phyloP scores from a whole-genome alignment of 208 protist species.

The Hexamita inflata region DNA sequence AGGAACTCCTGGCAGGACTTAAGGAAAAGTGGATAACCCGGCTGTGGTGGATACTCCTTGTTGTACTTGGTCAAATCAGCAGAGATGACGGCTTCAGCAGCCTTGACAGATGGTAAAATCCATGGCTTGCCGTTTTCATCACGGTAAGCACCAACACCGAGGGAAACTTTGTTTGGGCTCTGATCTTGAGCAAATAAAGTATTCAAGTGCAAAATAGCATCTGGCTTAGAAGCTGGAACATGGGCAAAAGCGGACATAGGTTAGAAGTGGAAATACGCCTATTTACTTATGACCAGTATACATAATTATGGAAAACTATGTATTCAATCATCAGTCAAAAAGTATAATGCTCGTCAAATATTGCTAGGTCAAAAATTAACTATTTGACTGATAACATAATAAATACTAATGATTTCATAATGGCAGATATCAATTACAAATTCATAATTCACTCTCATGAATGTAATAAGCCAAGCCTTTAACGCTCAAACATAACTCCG shows the following conservation, averaged over 20 bases:
- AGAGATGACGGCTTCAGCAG: constrained; percentile 41
- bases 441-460: no score
- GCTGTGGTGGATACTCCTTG: constrained; percentile 39
- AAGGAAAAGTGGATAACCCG: constrained; percentile 29
- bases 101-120: constrained; percentile 42
- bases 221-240: constrained; percentile 45
- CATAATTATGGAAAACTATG: no score
- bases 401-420: no score
- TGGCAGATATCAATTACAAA: no score
- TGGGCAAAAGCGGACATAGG: constrained; percentile 38
- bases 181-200: constrained; percentile 55
- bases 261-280: no score
- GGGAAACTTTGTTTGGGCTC: constrained; percentile 70
- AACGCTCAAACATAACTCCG: no score
- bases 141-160: constrained; percentile 89
- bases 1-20: constrained; percentile 35
- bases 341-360: no score
- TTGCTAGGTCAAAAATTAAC: no score
- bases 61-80: not conserved
- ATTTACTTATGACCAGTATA: no score
- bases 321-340: no score
- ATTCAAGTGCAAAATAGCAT: constrained; percentile 58
- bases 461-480: no score
- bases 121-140: constrained; percentile 57
- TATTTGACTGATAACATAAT: no score